A percentile compares a stretch with the other conserved stretches of the same genome.
phyloP scores from a whole-genome alignment of 2,329 filamentous ascomycete genomes.

The Sporothrix protearum region DNA sequence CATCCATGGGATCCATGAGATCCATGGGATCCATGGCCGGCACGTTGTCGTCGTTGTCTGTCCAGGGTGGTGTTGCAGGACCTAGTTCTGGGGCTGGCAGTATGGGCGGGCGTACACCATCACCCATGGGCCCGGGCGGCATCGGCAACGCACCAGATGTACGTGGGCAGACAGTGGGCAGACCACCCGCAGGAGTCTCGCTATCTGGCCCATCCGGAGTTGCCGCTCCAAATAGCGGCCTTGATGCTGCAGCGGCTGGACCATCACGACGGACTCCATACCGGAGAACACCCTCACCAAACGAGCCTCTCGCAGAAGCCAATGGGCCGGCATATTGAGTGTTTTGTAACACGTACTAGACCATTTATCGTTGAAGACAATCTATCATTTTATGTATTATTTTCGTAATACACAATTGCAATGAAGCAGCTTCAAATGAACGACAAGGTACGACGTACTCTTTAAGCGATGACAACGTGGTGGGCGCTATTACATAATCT shows the following conservation, averaged over 20 bases:
- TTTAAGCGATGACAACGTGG: background rate
- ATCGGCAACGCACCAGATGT: background rate
- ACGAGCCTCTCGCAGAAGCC: slow-evolving; percentile 12
- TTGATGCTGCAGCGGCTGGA: background rate
- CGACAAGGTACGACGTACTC: background rate
- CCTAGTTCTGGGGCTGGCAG: background rate
- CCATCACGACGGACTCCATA: slow-evolving; percentile 12
- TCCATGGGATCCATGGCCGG: background rate
- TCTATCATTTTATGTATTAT: background rate
- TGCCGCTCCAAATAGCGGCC: background rate
- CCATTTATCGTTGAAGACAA: background rate
- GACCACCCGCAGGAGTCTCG: background rate
- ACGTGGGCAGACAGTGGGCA: background rate
- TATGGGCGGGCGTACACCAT: background rate
- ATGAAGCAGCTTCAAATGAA: background rate
- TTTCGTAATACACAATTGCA: background rate
- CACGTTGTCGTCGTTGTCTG: background rate
- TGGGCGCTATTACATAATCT: background rate
- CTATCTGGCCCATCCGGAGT: background rate
- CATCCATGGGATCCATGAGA: background rate
- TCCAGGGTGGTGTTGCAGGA: background rate
- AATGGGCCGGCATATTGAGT: background rate
- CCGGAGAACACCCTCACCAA: slow-evolving; percentile 13
- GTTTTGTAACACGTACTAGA: background rate
- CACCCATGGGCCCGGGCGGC: background rate